Conservation (phyloP, 1,284 basidiomycete genomes). For the Ganoderma lingzhi region DNA sequence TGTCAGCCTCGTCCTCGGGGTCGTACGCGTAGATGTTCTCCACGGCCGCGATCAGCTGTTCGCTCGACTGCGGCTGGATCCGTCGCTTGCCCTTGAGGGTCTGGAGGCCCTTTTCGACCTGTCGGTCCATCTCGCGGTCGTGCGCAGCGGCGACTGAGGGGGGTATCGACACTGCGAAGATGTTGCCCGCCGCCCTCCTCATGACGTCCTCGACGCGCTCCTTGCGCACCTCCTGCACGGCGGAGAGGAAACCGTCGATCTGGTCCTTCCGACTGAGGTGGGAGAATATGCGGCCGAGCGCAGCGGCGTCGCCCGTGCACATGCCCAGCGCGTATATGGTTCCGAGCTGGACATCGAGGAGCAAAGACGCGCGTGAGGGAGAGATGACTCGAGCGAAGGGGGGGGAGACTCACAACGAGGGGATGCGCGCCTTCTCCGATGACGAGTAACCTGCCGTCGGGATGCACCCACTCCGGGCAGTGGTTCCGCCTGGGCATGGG, state of each 20-base stretch:
- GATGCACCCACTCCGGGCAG: conserved; percentile 41
- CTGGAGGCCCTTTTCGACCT: conserved; percentile 19
- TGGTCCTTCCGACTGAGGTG: conserved; percentile 58
- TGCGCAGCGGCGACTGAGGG: conserved; percentile 29
- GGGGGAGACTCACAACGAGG: conserved; percentile 50
- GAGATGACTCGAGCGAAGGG: not conserved
- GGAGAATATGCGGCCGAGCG: conserved; percentile 66
- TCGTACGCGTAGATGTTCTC: conserved; percentile 43
- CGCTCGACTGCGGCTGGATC: conserved; percentile 16
- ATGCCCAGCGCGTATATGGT: conserved; percentile 59
- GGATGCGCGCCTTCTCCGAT: conserved; percentile 57
- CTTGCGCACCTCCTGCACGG: conserved; percentile 56
- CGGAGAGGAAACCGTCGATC: conserved; percentile 57
- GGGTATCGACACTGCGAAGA: conserved; percentile 32
- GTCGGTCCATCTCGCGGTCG: conserved; percentile 17
- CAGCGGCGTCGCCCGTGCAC: conserved; percentile 63
- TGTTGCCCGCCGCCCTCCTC: conserved; percentile 32
- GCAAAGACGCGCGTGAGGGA: not conserved
- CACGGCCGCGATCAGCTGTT: conserved; percentile 27
- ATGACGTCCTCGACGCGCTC: conserved; percentile 32
- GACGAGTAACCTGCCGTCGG: conserved; percentile 32
- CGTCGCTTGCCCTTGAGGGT: conserved; percentile 7
- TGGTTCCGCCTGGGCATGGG: conserved; percentile 28
- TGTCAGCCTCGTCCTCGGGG: conserved; percentile 47
- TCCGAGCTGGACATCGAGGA: conserved; percentile 51